Conservation (phyloP, 164 flowering plant species). For the Dillenia suffruticosa region DNA sequence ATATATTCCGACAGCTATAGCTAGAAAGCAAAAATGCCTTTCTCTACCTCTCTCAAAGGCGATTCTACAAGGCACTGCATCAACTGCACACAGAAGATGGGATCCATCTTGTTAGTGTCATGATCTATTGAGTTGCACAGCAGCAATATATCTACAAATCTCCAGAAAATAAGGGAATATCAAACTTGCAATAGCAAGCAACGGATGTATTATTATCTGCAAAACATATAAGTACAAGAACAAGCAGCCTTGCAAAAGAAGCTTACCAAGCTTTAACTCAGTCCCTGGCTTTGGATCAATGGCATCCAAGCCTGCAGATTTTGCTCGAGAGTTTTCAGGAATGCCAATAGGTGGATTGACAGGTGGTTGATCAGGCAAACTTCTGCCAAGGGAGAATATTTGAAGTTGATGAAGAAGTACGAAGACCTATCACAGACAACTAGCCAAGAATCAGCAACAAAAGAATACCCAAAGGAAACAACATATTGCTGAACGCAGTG, state of each 20-base stretch:
- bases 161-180: too few relatives aligned
- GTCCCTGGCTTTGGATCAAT: constrained; percentile 68
- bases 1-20: constrained; percentile 56
- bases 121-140: background rate
- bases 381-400: constrained; percentile 56
- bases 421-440: constrained; percentile 50
- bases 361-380: constrained; percentile 82
- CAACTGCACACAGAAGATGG: constrained; percentile 45
- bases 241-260: background rate
- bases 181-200: too few relatives aligned
- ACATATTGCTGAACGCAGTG: background rate
- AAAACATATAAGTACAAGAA: too few relatives aligned
- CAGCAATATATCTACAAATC: background rate
- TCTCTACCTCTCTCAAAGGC: constrained; percentile 97
- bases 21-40: constrained; percentile 76
- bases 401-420: constrained; percentile 87
- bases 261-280: constrained; percentile 75
- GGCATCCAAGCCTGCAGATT: constrained; percentile 57
- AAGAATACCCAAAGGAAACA: background rate
- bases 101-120: too few relatives aligned
- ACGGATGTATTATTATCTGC: too few relatives aligned
- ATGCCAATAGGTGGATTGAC: constrained; percentile 34
- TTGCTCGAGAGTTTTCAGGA: constrained; percentile 53
- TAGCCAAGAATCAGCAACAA: constrained; percentile 5
- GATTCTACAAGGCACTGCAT: constrained; percentile 93